These are phyloP conservation scores for Sporisorium graminicola DNA, from an alignment of 1,284 basidiomycete genomes.

Conservation along the genomic window DNA sequence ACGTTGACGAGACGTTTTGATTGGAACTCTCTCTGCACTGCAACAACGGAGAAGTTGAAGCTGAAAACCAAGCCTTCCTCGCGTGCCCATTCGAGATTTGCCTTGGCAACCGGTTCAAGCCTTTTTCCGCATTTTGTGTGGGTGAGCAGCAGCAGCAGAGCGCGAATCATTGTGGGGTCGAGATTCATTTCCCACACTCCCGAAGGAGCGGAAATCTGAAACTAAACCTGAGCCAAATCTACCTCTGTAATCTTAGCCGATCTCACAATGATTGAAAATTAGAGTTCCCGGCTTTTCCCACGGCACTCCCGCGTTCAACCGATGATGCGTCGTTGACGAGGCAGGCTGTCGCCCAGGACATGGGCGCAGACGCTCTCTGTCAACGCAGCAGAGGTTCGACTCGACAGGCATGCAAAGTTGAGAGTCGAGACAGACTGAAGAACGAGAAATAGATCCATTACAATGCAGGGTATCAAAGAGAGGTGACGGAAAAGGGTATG, in stretches of 20 bases:
- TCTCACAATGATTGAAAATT: neutral
- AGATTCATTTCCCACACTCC: neutral
- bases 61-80: neutral
- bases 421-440: neutral
- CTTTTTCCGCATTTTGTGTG: neutral
- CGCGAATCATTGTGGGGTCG: slow-evolving; percentile 7
- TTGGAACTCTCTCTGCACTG: slow-evolving; percentile 2
- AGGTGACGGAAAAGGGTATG: neutral
- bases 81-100: neutral
- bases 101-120: neutral
- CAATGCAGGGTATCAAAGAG: slow-evolving; percentile 8
- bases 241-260: neutral
- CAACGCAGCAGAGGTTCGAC: neutral
- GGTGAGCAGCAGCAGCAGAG: neutral
- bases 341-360: neutral
- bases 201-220: neutral
- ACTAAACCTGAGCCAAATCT: neutral
- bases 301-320: neutral
- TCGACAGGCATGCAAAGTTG: neutral
- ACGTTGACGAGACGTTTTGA: slow-evolving; percentile 18
- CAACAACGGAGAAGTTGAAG: slow-evolving; percentile 6
- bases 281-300: neutral
- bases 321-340: neutral
- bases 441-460: neutral
- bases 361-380: neutral